phyloP scores from a whole-genome alignment of 352 stramenopile species.

The Phytophthora fragariae region DNA sequence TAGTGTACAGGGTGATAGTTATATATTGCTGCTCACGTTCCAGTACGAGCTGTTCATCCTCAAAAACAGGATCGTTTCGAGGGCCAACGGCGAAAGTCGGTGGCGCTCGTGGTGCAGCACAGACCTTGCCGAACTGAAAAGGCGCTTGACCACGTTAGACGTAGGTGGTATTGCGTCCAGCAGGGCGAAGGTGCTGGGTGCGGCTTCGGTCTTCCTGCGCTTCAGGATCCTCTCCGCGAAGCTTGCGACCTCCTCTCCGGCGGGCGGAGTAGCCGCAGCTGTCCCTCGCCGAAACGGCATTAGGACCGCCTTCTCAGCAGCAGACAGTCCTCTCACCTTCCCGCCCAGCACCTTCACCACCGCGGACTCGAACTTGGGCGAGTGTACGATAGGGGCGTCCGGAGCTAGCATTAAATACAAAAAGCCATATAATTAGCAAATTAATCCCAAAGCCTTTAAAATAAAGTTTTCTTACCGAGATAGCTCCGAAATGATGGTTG shows the following conservation, averaged over 20 bases:
- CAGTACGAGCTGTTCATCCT: conserved; percentile 7
- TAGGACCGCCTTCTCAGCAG: neutral
- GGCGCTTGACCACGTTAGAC: conserved; percentile 9
- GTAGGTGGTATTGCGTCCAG: neutral
- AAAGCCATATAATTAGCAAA: neutral
- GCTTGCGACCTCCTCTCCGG: neutral
- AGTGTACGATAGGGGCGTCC: conserved; percentile 8
- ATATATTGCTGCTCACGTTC: too few species aligned
- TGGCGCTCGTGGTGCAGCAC: conserved; percentile 5
- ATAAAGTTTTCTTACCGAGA: conserved; percentile 5
- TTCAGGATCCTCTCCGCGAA: neutral
- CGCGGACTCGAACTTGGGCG: neutral
- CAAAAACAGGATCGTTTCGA: conserved; percentile 13
- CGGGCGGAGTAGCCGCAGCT: too few species aligned
- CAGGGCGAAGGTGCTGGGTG: neutral
- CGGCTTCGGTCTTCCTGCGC: neutral
- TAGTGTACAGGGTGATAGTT: too few species aligned
- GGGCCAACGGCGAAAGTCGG: neutral
- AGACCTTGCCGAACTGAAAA: conserved; percentile 7
- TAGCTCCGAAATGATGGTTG: neutral
- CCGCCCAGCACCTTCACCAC: conserved; percentile 12
- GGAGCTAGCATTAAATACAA: conserved; percentile 1
- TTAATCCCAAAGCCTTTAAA: neutral
- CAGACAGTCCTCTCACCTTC: neutral
- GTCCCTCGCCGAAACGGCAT: neutral